Evolutionary conservation across 805 yeast genomes (phyloP), one percentile per base, ranked within the genome.

Genomic region (Candida koratica): DNA sequence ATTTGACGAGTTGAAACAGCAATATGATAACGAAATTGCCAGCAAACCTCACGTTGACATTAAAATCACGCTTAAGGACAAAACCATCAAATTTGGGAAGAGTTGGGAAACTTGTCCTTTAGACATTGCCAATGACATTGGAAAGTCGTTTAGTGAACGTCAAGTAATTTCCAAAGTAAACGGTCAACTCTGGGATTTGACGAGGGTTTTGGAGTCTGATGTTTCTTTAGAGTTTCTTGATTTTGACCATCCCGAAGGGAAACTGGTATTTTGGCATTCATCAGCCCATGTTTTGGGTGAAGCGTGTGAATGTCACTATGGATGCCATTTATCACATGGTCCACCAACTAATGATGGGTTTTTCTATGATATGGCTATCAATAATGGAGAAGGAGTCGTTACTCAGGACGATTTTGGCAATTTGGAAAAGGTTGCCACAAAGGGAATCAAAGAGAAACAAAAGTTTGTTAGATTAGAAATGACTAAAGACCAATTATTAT

Each of bases 291-390:
- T 93, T 37, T 70, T 93, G 51, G 98, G 98, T 66, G 98, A 93
- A 70, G 90, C 97, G 32, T 84, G 96, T 70, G 98, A 93, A 69
- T 83, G 96, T 61, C 93, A 87, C 62, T 71, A 82, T 60, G 97
- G 97, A 49, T 94, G 95, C 47, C 96, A 90, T 60, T 78, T 93
- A 47, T 66, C 71, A 19, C 60, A 64, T 44, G 98, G 98, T 48
- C 98, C 98, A 20, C 98, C 98, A 60, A 90, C 96, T 42, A 87
- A 82, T 37, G 97, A 90, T 46, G 98, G 98, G 30, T 93, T 93
- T 68, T 93, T 90, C 70, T 93, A 93, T 64, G 98, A 93, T 60
- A 88, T 93, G 83, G 73, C 95, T 39, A 79, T 88, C 54, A 80
- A 79, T 45, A 73, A 77, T 42, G 89, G 90, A 51, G 65, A 61